Base-by-base conservation (phyloP, 768 basidiomycete species). In the Obba rivulosa region DNA sequence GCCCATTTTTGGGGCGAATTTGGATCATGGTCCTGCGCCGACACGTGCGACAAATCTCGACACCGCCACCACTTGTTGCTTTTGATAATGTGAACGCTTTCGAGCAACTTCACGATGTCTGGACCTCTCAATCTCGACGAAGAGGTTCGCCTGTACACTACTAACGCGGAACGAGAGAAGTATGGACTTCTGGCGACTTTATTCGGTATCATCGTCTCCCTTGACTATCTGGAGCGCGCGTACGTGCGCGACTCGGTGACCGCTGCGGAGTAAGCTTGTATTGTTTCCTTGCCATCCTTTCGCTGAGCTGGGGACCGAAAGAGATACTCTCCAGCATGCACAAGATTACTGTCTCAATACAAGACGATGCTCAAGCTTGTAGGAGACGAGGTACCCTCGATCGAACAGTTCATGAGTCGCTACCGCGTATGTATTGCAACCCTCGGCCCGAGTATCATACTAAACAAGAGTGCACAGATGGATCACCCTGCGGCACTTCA, bases 311-410 rank as follows among this genome's bases (percentile, higher is more conserved):
- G 23, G 47, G 45, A 50, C 34, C 24, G 52, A 53, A 65, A 78
- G 79, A 96, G 93, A 75, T 99, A 98, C 66, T 92, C 92, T 54
- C 94, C 92, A 48, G 93, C 92, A 52, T 99, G 95, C 65, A 93
- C 91, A 13, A 79, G 88, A 35, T 71, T 99, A n/a, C 69, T 98
- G 13, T 90, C 92, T 7, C 93, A 96, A 68, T 98, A 96, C 74
- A 96, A 96, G 79, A 94, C 92, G 0, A 91, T 96, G 83, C 71
- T 93, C 52, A 96, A 92, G 69, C 77, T 97, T n/a, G 86, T 98
- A 10, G 84, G 83, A n/a, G 82, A 91, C 46, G 86, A 87, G 18
- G 90, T 94, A 8, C 80, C 81, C 0, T 85, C 79, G 23, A 78
- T 97, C 35, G 94, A 97, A 56, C 78, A 83, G 17, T 99, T 97